Evolutionary conservation across 1,139 yeast genomes (phyloP), one percentile per base, ranked within the genome.

Genomic region (Debaryomycetaceae sp.): DNA sequence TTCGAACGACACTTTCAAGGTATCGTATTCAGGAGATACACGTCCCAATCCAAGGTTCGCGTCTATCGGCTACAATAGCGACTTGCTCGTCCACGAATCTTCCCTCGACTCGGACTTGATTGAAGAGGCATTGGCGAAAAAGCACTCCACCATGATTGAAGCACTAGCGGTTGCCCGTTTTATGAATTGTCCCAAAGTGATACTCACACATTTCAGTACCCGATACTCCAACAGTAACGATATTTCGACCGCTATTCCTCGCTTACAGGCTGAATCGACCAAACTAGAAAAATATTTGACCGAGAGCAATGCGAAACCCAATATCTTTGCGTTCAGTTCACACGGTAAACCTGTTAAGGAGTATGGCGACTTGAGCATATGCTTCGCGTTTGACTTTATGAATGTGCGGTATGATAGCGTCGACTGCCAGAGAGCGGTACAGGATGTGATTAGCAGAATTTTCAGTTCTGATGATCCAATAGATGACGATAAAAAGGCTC

Each of bases 21-120:
- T 87, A 2, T 78, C 96, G 0, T 92, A 83, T 49, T 85, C 96
- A 1, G 98, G 98, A 7, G 99, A 90, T 47, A 85, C 97, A 0
- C 70, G 97, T 43, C 98, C 98, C 1, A 78, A 76, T 38, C 48
- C 61, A 4, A 55, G 50, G 28, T 64, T 64, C 39, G 81, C 79
- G 37, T 64, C 60, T 4, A 69, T 81, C 30, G 97, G 95, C 0
- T 37, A 49, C 19, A 53, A 61, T n/a, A 73, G 86, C 26, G 93
- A 86, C 45, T 53, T 92, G 30, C 61, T 90, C 35, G 77, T 90
- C 28, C 99, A 90, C 49, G 99, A 90, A 49, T 87, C 96, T 0
- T 83, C 98, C 0, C 68, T 87, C 37, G 96, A 83, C 34, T 82
- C 83, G 45, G 83, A 71, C 24, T 62, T 85, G 31, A 59, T 68